Base-by-base conservation (phyloP, 176 grass and related monocot genomes). In the Oryza brachyantha region DNA sequence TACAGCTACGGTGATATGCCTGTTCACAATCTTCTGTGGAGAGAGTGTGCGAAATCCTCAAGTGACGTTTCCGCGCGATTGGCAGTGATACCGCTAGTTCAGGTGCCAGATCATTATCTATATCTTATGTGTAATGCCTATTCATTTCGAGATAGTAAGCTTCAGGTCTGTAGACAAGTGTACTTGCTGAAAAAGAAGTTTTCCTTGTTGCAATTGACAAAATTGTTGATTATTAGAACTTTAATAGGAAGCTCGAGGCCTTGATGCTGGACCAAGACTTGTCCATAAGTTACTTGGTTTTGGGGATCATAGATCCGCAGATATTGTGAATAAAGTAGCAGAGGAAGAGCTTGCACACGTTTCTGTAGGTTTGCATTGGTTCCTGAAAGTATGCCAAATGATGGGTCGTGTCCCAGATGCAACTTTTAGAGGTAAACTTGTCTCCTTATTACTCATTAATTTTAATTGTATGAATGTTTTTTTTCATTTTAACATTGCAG, bases 11-110 rank as follows among this genome's bases (percentile, higher is more conserved):
- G 96, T 7, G 92, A 95, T 70, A 95, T 99, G 96, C 92, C 92
- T 46, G 96, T 91, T 81, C 96, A 95, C 59, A 99, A 99, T 75
- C 80, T 99, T 55, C 72, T 99, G 26, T 95, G 96, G 96, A 94
- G 61, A 42, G 92, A 99, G 68, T 95, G 92, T 26, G 83, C 88
- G 45, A 99, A 91, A 90, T 87, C 92, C n/a, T 90, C 88, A 73
- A 67, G 50, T 77, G 90, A 95, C 54, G 90, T 99, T 84, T 86
- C 96, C 83, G 92, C 92, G 19, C 86, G 90, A 73, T 80, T 99
- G 87, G 96, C 92, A 60, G 96, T 85, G 34, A 99, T 99, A 84
- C 96, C 92, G 46, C 35, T 98, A 73, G 90, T 94, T 43, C 90
- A 98, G 96, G 96, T 98, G 64, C 34, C 14, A 29, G 35, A 58